Conservation (phyloP, 768 basidiomycete genomes). For the Termitomyces sp. region DNA sequence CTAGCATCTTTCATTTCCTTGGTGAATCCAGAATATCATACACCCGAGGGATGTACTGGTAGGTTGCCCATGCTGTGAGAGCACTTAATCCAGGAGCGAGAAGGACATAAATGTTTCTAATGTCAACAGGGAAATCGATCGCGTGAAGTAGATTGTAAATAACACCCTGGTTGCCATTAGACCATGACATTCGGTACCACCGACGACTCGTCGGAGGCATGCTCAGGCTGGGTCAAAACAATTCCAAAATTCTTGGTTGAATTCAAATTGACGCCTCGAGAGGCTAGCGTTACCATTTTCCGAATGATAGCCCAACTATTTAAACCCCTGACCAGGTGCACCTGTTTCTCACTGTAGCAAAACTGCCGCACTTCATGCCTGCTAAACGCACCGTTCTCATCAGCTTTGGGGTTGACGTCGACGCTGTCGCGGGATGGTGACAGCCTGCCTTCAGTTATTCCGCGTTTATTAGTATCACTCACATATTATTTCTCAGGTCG, state of each 20-base stretch:
- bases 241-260: conserved; percentile 94
- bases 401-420: conserved; percentile 70
- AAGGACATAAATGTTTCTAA: conserved; percentile 94
- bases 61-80: conserved; percentile 94
- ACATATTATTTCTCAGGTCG: conserved; percentile 36
- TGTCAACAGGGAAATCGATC: conserved; percentile 93
- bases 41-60: conserved; percentile 61
- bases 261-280: not conserved
- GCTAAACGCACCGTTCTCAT: conserved; percentile 52
- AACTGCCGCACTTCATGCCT: conserved; percentile 28
- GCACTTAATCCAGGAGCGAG: conserved; percentile 97
- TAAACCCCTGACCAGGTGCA: not conserved
- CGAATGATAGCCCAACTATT: not conserved
- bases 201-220: conserved; percentile 98
- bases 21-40: conserved; percentile 78
- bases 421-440: conserved; percentile 75
- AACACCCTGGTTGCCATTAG: conserved; percentile 98
- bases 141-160: conserved; percentile 91
- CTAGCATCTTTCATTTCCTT: conserved; percentile 94
- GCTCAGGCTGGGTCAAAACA: conserved; percentile 99
- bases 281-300: not conserved
- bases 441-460: not conserved
- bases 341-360: not conserved
- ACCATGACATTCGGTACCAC: conserved; percentile 97
- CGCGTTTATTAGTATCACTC: not conserved